Evolutionary conservation across 192 early-diverging fungal genomes (phyloP), one percentile per base, ranked within the genome.

Genomic region (Coemansia sp.): DNA sequence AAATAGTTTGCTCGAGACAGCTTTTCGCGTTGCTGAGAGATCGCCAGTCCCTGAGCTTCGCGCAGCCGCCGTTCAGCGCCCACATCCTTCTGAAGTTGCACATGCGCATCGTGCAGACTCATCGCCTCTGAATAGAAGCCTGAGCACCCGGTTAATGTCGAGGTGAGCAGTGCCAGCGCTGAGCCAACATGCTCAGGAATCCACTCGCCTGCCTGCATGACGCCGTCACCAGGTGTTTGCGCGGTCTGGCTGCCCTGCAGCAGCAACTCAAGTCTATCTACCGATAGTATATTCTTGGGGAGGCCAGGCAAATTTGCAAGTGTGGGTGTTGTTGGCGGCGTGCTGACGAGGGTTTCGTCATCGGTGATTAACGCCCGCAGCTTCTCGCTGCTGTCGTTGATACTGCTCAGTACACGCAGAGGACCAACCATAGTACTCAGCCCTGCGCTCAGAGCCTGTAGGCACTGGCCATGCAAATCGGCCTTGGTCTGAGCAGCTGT

Each of bases 11-110:
- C 73, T 5, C 55, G 53, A 26, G 61, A n/a, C 19, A 80, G 59
- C 57, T 61, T 73, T 26, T 80, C 77, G 55, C 77, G 77, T 65
- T 80, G 77, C 64, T 80, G 71, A 16, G 67, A 49, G 26, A 80
- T 80, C n/a, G 71, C 71, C 53, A 80, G 52, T 1, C 71, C 71
- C 62, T 80, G 77, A 0, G 71, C 77, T 55, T 80, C 77, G 39
- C 77, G 77, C n/a, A 80, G 65, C 26, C 77, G 77, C 71, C 54
- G 59, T 51, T 80, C 77, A 14, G 71, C 68, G 41, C 58, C 65
- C 61, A 80, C 49, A 24, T 80, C 77, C 35, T 45, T 62, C 39
- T 65, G 64, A 48, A 68, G 60, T 32, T 59, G 77, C 19, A 35
- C 19, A 50, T 73, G 61, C 0, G 68, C 39, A 12, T 71, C 64